Percentiles rank a stretch among this genome's conserved stretches.
phyloP scores from a whole-genome alignment of 768 basidiomycete species.

The Lentinula detonsa region DNA sequence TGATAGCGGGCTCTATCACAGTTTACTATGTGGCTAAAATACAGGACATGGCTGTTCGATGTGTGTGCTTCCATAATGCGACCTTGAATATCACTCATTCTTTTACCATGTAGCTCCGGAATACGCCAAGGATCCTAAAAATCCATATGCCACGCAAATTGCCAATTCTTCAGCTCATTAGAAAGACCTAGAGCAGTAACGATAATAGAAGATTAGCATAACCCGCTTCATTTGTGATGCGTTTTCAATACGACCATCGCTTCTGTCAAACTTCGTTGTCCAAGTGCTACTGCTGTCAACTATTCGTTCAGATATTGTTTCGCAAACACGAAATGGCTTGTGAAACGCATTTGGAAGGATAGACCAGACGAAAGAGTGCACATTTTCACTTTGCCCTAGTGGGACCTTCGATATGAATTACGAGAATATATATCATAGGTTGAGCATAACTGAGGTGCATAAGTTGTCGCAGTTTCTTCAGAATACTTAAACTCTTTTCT shows the following conservation, averaged over 20 bases:
- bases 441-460: no score
- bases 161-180: slow-evolving; percentile 45
- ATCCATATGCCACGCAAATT: slow-evolving; percentile 76
- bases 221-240: neutral
- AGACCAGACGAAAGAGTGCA: no score
- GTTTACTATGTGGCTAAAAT: slow-evolving; percentile 61
- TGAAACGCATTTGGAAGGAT: no score
- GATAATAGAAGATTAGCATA: neutral
- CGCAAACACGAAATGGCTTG: no score
- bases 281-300: neutral
- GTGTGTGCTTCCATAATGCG: slow-evolving; percentile 38
- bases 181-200: neutral
- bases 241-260: neutral
- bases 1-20: slow-evolving; percentile 57
- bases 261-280: neutral
- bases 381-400: no score
- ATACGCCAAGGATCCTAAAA: slow-evolving; percentile 72
- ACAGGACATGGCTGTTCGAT: slow-evolving; percentile 64
- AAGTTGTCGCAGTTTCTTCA: no score
- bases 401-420: no score
- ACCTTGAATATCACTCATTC: neutral
- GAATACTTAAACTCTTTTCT: no score
- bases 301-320: neutral
- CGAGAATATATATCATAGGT: no score
- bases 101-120: slow-evolving; percentile 41